Base-by-base conservation (phyloP, 345 rosid species). In the Bruguiera parviflora region DNA sequence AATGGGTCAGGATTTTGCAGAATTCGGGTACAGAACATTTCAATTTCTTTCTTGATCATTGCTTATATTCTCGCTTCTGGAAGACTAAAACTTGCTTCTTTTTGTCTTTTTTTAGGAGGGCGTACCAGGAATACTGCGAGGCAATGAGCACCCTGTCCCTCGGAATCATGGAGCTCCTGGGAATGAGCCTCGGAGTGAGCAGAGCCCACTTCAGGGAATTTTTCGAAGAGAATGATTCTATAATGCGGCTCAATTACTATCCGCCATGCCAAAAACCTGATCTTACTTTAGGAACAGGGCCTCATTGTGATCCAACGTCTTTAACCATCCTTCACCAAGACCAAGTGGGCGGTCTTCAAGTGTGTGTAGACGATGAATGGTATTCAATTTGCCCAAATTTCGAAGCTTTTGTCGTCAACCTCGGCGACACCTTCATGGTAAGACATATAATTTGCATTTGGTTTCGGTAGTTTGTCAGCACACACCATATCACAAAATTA, bases 361-460 rank as follows among this genome's bases (percentile, higher is more conserved):
- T 71, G 8, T 71, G 58, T 32, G 69, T 65, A 19, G 64, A 71
- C 51, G 21, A 46, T 49, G 64, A 57, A 57, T 71, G 75, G 75
- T 58, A 57, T 32, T 47, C 64, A 6, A 46, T 71, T 65, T 13
- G 15, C 29, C 75, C 69, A 8, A 58, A 29, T 58, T 32, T 47
- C 33, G 64, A 65, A 43, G 69, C 75, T 6, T 65, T 71, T 49
- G 69, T 71, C 69, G 69, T 71, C 24, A 71, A 71, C 69, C 58
- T 71, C 32, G 75, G 75, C 60, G 75, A 71, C 63, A 71, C 75
- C 46, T 71, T 71, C 75, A 71, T 49, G 75, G 75, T 71, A 71
- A 57, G 61, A 28, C 21, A 22, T 2, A 43, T 43, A 13, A 13
- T 3, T 43, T 43, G 19, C 18, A 43, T 43, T 43, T 43, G 37